phyloP scores from a whole-genome alignment of 2,329 filamentous ascomycete species.

The Pestalotiopsis sp. region DNA sequence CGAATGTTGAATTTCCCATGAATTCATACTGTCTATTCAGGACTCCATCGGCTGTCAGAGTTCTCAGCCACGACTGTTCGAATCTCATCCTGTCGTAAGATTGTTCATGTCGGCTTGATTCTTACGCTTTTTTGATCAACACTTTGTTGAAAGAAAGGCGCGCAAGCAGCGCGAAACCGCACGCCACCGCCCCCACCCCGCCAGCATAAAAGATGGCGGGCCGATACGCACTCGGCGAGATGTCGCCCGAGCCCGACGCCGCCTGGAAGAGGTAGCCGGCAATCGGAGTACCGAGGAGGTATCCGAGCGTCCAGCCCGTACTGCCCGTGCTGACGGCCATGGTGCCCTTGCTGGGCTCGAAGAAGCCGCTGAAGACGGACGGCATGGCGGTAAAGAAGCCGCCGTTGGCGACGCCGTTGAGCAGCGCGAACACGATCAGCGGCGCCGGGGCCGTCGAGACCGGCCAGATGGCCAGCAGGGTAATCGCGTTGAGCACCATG shows the following conservation, averaged over 20 bases:
- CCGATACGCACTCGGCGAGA: neutral
- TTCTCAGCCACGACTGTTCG: too few species aligned
- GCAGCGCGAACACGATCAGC: conserved; percentile 54
- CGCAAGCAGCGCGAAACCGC: neutral
- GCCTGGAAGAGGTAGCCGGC: neutral
- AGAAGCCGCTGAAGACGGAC: conserved; percentile 60
- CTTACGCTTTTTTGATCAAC: neutral
- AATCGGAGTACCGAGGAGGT: conserved; percentile 48
- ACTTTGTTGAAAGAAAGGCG: neutral
- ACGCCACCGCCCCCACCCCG: neutral
- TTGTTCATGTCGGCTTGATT: neutral
- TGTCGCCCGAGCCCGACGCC: neutral
- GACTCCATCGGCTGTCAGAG: too few species aligned
- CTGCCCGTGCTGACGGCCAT: conserved; percentile 64
- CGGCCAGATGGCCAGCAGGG: conserved; percentile 63
- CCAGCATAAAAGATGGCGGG: neutral
- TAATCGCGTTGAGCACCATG: conserved; percentile 52
- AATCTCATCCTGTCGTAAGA: too few species aligned
- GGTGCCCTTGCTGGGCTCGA: conserved; percentile 53
- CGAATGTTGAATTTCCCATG: too few species aligned
- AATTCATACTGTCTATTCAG: too few species aligned
- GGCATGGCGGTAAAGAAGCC: conserved; percentile 66
- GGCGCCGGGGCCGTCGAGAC: conserved; percentile 54
- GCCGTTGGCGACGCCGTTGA: conserved; percentile 62
- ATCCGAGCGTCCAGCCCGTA: conserved; percentile 61